Base-by-base conservation (phyloP, 257 asterid species). In the Verbena officinalis region DNA sequence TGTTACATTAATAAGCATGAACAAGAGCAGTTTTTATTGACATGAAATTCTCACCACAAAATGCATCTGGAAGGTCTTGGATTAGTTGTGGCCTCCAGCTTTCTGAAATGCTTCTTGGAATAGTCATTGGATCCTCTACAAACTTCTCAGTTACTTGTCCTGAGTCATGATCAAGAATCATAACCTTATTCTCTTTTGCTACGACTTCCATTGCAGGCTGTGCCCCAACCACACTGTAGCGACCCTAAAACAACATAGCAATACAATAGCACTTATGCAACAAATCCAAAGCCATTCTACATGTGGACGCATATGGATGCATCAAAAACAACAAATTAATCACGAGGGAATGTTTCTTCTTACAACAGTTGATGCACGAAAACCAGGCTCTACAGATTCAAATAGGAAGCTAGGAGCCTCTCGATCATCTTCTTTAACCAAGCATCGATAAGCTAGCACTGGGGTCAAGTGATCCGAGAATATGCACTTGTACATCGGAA, bases 381-480 rank as follows among this genome's bases (percentile, higher is more conserved):
- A 74, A 52, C 97, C 89, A 59, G 97, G 90, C 67, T 90, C 96
- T 0, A 86, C 95, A 2, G 99, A 93, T 61, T 93, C 99, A 39
- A 86, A 93, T 11, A 90, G 73, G 70, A 93, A 93, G 76, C 99
- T 93, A 0, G 99, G 97, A 63, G 95, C 84, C 40, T 93, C 95
- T 36, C 84, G 69, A n/a, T 93, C 99, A 14, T 87, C 95, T 69
- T 93, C 97, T 46, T 86, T 86, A 50, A 93, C 97, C 70, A 93
- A 78, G 73, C 98, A 93, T 30, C 98, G 88, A 65, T 93, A 90
- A 30, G 98, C 97, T 55, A 93, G 87, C 70, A 90, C 91, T 9
- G 99, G 99, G 2, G 97, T 93, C 73, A 93, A 73, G 31, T 87
- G 95, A 80, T 93, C 99, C 16, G 97, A 86, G 83, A 93, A 93